Conservation (phyloP, 768 basidiomycete species). For the Collybiopsis confluens region DNA sequence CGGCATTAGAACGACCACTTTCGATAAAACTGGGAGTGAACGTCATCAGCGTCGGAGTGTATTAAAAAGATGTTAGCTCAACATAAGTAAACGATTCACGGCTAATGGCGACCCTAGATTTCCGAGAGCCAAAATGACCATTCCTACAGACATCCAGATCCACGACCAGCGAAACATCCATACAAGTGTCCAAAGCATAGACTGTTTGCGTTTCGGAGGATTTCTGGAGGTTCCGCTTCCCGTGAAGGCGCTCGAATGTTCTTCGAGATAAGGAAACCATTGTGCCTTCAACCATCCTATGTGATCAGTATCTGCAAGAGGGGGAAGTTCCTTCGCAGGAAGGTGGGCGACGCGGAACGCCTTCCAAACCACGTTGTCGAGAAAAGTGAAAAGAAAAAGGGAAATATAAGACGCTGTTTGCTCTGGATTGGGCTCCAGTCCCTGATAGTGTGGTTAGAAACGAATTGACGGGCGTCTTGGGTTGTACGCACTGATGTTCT, state of each 20-base stretch:
- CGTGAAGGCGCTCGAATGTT: neutral
- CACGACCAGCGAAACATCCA: neutral
- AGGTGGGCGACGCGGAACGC: conserved; percentile 2
- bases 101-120: neutral
- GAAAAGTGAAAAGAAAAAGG: neutral
- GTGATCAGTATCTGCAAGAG: neutral
- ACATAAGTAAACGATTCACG: conserved; percentile 8
- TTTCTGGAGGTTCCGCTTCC: neutral
- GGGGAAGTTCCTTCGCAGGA: conserved; percentile 1
- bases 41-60: neutral
- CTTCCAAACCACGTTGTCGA: neutral
- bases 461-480: neutral
- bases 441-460: conserved; percentile 16
- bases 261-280: neutral
- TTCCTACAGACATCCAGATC: neutral
- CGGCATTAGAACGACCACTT: conserved; percentile 39
- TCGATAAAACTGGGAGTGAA: conserved; percentile 53
- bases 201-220: neutral
- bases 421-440: conserved; percentile 27
- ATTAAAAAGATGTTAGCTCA: neutral
- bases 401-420: conserved; percentile 29
- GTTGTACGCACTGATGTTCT: neutral
- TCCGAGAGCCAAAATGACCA: neutral
- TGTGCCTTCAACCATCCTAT: neutral
- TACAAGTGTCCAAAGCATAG: neutral